These are phyloP conservation scores for Xylaria sp. DNA, from an alignment of 2,329 filamentous ascomycete genomes.

Conservation along the genomic window DNA sequence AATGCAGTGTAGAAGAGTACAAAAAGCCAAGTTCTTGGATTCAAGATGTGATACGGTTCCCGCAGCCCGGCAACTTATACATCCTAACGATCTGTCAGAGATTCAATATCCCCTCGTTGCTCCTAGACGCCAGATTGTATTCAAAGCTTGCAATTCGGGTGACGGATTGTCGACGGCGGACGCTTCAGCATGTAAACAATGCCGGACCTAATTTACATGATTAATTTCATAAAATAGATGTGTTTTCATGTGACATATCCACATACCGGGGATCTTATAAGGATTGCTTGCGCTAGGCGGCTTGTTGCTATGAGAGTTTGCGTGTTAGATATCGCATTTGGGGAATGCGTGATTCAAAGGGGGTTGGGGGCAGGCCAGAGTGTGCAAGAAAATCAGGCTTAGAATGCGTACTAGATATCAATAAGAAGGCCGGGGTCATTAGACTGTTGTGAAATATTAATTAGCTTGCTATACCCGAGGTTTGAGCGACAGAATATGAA, in stretches of 20 bases:
- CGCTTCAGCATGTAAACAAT: constrained; percentile 22
- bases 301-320: constrained; percentile 32
- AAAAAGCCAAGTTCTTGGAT: background rate
- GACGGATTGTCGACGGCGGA: background rate
- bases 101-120: background rate
- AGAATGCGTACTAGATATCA: constrained; percentile 47
- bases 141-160: background rate
- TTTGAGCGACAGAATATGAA: background rate
- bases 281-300: constrained; percentile 37
- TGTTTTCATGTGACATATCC: background rate
- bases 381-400: background rate
- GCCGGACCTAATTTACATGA: constrained; percentile 8
- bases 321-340: background rate
- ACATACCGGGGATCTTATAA: constrained; percentile 50
- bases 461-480: background rate
- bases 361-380: background rate
- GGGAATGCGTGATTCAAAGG: background rate
- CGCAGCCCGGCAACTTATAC: background rate
- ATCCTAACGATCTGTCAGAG: background rate
- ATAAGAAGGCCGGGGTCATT: constrained; percentile 51
- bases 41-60: background rate
- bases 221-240: background rate
- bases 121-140: no score
- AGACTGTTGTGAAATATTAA: constrained; percentile 37
- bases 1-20: background rate